Percentiles rank a stretch among this genome's conserved stretches.
Evolutionary conservation across 2,329 filamentous ascomycete genomes (phyloP).

Genomic region (Colletotrichum aenigma): DNA sequence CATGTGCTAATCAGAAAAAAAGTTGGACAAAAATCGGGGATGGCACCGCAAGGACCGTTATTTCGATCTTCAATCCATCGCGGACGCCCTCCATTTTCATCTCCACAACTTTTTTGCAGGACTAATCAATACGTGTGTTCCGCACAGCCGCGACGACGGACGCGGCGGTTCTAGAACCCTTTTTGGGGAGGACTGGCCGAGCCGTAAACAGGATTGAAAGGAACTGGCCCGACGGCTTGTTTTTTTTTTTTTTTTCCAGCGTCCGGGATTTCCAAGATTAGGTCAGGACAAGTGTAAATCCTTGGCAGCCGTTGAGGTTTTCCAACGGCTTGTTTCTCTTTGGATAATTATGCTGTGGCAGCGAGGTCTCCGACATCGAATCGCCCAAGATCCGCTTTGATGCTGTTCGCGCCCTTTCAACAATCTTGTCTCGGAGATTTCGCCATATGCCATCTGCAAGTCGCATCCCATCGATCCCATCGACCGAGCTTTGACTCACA

Average conservation of each 20-base stretch:
- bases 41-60: background rate
- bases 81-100: background rate
- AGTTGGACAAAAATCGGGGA: background rate
- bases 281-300: background rate
- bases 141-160: background rate
- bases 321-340: background rate
- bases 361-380: background rate
- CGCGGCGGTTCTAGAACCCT: background rate
- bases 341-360: fast-evolving
- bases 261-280: background rate
- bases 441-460: background rate
- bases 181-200: background rate
- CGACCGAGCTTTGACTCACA: background rate
- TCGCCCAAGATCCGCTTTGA: background rate
- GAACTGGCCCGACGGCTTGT: background rate
- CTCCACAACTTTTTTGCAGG: background rate
- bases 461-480: background rate
- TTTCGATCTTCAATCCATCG: background rate
- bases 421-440: background rate
- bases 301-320: background rate
- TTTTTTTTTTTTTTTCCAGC: background rate
- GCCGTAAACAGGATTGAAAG: background rate
- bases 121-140: background rate
- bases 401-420: background rate
- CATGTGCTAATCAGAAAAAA: background rate